Conservation (phyloP, 306 rosid genomes). For the Cucurbita maxima region DNA sequence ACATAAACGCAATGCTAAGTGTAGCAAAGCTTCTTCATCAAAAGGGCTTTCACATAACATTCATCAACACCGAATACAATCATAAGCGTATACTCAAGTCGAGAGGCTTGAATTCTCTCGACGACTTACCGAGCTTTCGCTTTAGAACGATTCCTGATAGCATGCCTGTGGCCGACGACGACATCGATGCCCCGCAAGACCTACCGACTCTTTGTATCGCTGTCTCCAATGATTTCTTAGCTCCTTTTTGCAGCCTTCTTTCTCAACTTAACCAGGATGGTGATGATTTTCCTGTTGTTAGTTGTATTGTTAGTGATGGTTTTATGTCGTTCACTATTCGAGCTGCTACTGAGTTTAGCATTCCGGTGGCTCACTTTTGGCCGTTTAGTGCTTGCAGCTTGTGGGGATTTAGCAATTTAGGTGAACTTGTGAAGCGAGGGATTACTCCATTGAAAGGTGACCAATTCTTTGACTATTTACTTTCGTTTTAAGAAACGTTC, state of each 20-base stretch:
- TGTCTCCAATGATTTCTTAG: constrained; percentile 11
- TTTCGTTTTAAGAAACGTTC: too few species aligned
- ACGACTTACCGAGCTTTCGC: neutral
- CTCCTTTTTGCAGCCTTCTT: constrained; percentile 28
- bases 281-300: constrained; percentile 18
- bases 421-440: too few species aligned
- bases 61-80: neutral
- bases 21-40: neutral
- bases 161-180: constrained; percentile 14
- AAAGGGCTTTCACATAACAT: neutral
- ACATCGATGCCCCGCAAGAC: constrained; percentile 29
- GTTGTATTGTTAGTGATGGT: constrained; percentile 17
- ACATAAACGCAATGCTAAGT: neutral
- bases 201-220: constrained; percentile 19
- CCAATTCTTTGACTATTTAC: too few species aligned
- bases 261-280: constrained; percentile 9
- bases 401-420: too few species aligned
- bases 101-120: neutral
- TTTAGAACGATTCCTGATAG: constrained; percentile 23
- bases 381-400: too few species aligned
- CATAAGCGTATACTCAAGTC: neutral
- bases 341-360: too few species aligned
- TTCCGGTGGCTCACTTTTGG: too few species aligned
- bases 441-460: too few species aligned
- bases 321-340: too few species aligned